A percentile compares a stretch with the other conserved stretches of the same genome.
These are phyloP conservation scores for Fusarium graminum DNA, from an alignment of 2,329 filamentous ascomycete species.

Conservation along the genomic window DNA sequence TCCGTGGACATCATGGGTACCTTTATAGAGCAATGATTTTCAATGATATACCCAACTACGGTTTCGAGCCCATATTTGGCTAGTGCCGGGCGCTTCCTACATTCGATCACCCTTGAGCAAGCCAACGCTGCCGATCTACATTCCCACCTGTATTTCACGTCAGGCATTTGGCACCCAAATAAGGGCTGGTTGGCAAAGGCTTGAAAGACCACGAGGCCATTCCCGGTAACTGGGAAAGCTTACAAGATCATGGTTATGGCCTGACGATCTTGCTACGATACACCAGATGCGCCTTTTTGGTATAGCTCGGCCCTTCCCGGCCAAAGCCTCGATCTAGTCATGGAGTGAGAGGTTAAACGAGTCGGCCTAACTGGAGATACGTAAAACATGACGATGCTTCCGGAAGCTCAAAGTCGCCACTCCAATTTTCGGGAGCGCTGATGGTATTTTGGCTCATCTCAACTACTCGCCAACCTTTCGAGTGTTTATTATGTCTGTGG, in stretches of 20 bases:
- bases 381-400: constrained; percentile 28
- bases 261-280: constrained; percentile 29
- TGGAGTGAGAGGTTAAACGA: constrained; percentile 23
- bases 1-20: constrained; percentile 31
- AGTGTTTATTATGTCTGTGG: constrained; percentile 30
- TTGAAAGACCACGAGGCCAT: constrained; percentile 34
- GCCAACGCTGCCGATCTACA: constrained; percentile 1
- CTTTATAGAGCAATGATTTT: constrained; percentile 41
- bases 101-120: constrained; percentile 10
- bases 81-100: constrained; percentile 10
- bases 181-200: constrained; percentile 23
- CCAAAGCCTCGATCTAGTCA: constrained; percentile 21
- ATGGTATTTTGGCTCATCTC: constrained; percentile 8
- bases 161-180: not conserved
- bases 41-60: constrained; percentile 27
- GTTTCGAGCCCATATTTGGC: constrained; percentile 28
- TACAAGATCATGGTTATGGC: constrained; percentile 18
- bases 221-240: constrained; percentile 37
- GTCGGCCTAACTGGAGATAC: constrained; percentile 35
- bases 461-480: not conserved
- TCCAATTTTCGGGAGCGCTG: constrained; percentile 16
- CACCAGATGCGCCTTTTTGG: constrained; percentile 15
- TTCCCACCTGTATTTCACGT: constrained; percentile 14
- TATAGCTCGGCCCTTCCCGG: constrained; percentile 34
- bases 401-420: constrained; percentile 16